Percentiles rank a stretch among this genome's conserved stretches.
These are phyloP conservation scores for Coemansia sp. DNA, from an alignment of 192 early-diverging fungal genomes.

Conservation along the genomic window DNA sequence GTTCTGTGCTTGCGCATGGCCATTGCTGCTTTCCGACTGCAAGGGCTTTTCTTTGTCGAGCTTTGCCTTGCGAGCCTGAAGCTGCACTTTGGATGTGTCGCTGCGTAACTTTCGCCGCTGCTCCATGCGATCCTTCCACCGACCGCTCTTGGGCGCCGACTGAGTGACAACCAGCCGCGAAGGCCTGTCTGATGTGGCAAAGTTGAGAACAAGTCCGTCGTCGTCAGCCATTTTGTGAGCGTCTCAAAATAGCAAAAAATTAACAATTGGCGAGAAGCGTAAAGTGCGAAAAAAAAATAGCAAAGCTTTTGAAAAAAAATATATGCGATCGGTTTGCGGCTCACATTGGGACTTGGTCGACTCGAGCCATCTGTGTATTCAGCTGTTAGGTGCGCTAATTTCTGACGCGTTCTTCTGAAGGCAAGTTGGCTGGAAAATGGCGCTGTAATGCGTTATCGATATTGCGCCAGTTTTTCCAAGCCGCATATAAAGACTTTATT, in stretches of 20 bases:
- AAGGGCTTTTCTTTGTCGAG: background rate
- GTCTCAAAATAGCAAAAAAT: background rate
- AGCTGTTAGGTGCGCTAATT: background rate
- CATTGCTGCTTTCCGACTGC: background rate
- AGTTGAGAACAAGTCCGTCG: constrained; percentile 71
- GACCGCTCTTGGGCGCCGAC: constrained; percentile 36
- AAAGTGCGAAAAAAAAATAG: background rate
- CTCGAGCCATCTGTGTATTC: background rate
- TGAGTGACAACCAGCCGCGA: constrained; percentile 21
- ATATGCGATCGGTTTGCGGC: constrained; percentile 1
- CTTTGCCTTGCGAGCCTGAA: constrained; percentile 7
- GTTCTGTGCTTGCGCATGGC: background rate
- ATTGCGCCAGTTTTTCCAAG: background rate
- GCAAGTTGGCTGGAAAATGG: background rate
- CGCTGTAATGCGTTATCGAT: background rate
- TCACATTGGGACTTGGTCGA: background rate
- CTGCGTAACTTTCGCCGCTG: constrained; percentile 24
- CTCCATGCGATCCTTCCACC: constrained; percentile 54
- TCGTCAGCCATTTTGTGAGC: constrained; percentile 32
- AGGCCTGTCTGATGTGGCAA: constrained; percentile 34
- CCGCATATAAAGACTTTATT: background rate
- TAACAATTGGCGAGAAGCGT: no score
- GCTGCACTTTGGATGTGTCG: constrained; percentile 37
- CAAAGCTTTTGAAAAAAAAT: constrained; percentile 9
- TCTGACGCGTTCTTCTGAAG: background rate